Percentiles rank a stretch among this genome's conserved stretches.
phyloP scores from a whole-genome alignment of 2,329 filamentous ascomycete genomes.

The Diaporthe capsici region DNA sequence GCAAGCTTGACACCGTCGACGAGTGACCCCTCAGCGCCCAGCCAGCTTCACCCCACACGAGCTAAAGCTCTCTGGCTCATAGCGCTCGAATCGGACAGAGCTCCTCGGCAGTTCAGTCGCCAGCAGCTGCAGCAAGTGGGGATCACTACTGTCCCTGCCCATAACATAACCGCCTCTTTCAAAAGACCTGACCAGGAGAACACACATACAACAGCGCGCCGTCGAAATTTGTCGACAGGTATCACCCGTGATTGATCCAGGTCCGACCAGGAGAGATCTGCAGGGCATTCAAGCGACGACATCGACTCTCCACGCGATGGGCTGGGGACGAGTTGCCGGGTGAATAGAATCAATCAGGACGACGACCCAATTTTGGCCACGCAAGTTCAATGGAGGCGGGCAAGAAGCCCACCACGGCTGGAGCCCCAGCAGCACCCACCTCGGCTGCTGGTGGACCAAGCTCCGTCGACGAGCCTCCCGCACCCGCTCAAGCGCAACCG shows the following conservation, averaged over 20 bases:
- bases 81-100: background rate
- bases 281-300: background rate
- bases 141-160: background rate
- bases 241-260: background rate
- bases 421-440: conserved; percentile 41
- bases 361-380: conserved; percentile 15
- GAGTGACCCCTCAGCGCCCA: conserved; percentile 18
- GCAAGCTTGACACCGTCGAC: background rate
- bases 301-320: conserved; percentile 12
- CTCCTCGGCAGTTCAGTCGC: conserved; percentile 10
- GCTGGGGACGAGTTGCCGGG: conserved; percentile 21
- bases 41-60: conserved; percentile 32
- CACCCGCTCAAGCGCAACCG: background rate
- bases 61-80: conserved; percentile 6
- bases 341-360: conserved; percentile 24
- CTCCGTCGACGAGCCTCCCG: conserved; percentile 3
- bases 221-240: conserved; percentile 7
- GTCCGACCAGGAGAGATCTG: background rate
- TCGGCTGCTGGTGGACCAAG: conserved; percentile 32
- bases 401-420: conserved; percentile 31
- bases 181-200: background rate
- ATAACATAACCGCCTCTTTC: background rate
- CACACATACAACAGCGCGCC: background rate
- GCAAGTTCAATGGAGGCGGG: conserved; percentile 23
- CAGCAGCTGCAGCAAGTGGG: background rate